phyloP scores from a whole-genome alignment of 805 yeast species.

The Candida krabiensis region DNA sequence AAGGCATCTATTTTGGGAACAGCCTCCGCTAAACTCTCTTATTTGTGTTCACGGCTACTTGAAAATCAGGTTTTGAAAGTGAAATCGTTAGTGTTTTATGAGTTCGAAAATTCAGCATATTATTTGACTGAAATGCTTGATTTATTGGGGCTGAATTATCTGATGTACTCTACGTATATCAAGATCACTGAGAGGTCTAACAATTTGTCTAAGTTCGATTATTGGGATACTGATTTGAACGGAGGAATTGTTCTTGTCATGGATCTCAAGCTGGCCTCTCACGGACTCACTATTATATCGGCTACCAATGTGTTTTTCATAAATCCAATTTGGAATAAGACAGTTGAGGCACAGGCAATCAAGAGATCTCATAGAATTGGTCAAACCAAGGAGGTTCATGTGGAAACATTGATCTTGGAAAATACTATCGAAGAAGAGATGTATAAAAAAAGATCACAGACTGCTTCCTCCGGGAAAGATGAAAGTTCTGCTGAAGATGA shows the following conservation, averaged over 20 bases:
- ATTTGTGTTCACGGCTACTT: conserved; percentile 51
- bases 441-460: conserved; percentile 39
- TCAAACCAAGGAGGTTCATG: conserved; percentile 59
- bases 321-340: conserved; percentile 71
- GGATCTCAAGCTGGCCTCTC: conserved; percentile 69
- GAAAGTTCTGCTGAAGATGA: conserved; percentile 22
- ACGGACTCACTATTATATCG: conserved; percentile 65
- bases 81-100: conserved; percentile 66
- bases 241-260: conserved; percentile 58
- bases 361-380: conserved; percentile 80
- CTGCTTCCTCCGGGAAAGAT: conserved; percentile 12
- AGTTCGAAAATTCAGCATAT: conserved; percentile 70
- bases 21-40: conserved; percentile 63
- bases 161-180: conserved; percentile 64
- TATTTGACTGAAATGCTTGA: conserved; percentile 66
- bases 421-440: conserved; percentile 71
- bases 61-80: conserved; percentile 48
- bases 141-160: conserved; percentile 56
- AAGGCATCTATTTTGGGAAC: conserved; percentile 55
- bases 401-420: conserved; percentile 63
- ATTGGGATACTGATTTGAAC: conserved; percentile 39
- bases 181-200: conserved; percentile 49
- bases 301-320: conserved; percentile 71
- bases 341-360: conserved; percentile 73
- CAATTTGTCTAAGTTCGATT: conserved; percentile 52